Conservation (phyloP, 352 stramenopile genomes). For the Saprolegnia diclina region DNA sequence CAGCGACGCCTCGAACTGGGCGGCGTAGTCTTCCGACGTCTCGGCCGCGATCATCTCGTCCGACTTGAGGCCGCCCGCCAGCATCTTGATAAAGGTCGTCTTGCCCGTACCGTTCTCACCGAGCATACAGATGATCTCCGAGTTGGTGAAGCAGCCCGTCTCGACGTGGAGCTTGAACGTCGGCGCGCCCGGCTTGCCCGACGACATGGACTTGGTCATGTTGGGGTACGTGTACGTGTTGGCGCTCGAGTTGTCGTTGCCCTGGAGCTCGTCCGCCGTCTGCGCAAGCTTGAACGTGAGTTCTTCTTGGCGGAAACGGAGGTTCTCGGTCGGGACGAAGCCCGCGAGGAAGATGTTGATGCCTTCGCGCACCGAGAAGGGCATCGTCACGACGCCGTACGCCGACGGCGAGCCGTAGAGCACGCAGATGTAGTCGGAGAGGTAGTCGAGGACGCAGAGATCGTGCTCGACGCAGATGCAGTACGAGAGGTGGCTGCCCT, state of each 20-base stretch:
- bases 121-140: conserved; percentile 98
- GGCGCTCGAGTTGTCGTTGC: conserved; percentile 81
- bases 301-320: conserved; percentile 98
- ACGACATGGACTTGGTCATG: conserved; percentile 99
- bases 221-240: conserved; percentile 93
- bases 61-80: conserved; percentile 97
- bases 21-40: conserved; percentile 54
- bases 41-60: conserved; percentile 92
- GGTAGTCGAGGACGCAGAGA: conserved; percentile 99
- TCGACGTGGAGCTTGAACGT: conserved; percentile 99
- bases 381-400: conserved; percentile 99
- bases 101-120: conserved; percentile 99
- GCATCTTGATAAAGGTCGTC: conserved; percentile 99
- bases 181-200: conserved; percentile 79
- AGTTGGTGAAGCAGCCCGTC: conserved; percentile 96
- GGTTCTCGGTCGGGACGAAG: conserved; percentile 99
- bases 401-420: conserved; percentile 97
- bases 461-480: conserved; percentile 99
- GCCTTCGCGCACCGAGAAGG: conserved; percentile 97
- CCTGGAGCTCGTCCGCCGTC: conserved; percentile 82
- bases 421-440: conserved; percentile 99
- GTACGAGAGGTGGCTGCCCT: conserved; percentile 85
- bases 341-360: conserved; percentile 99
- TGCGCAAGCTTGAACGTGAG: conserved; percentile 98
- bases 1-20: conserved; percentile 69